Evolutionary conservation across 2,329 filamentous ascomycete species (phyloP).

Genomic region (Aspergillus fischeri): DNA sequence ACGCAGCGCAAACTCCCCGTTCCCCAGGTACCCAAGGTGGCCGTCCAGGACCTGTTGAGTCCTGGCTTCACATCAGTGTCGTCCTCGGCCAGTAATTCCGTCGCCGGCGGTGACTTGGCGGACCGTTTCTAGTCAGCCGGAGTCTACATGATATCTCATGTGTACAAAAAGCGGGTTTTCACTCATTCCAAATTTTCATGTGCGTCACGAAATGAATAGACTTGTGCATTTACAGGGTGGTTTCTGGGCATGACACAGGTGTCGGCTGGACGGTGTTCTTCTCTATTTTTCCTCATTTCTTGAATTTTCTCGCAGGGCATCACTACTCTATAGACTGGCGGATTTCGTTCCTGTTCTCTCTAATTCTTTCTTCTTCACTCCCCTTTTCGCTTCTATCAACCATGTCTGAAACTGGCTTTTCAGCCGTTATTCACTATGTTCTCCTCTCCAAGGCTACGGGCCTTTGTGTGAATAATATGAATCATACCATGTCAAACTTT

Average conservation of each 20-base stretch:
- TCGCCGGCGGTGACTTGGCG: conserved; percentile 67
- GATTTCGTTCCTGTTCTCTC: conserved; percentile 16
- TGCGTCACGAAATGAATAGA: conserved; percentile 39
- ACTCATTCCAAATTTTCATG: conserved; percentile 23
- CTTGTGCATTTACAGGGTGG: conserved; percentile 35
- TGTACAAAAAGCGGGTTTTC: conserved; percentile 11
- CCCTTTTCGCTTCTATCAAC: conserved; percentile 14
- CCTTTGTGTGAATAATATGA: not conserved
- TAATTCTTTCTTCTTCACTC: conserved; percentile 11
- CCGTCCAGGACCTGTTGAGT: conserved; percentile 77
- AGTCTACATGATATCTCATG: conserved; percentile 2
- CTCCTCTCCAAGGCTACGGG: conserved; percentile 1
- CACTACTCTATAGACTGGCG: conserved; percentile 22
- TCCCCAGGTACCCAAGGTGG: conserved; percentile 81
- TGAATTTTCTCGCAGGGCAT: conserved; percentile 22
- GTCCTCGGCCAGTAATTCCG: conserved; percentile 72
- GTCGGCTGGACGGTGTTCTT: conserved; percentile 22
- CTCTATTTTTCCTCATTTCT: conserved; percentile 6
- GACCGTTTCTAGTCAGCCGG: conserved; percentile 46
- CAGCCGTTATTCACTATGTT: conserved; percentile 1
- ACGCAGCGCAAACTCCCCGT: conserved; percentile 87
- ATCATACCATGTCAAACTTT: not conserved
- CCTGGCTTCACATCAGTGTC: conserved; percentile 68
- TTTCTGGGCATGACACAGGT: conserved; percentile 36
- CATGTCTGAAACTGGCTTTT: not conserved